These are phyloP conservation scores for Curvularia eragrostidis DNA, from an alignment of 2,329 filamentous ascomycete species.

Conservation along the genomic window DNA sequence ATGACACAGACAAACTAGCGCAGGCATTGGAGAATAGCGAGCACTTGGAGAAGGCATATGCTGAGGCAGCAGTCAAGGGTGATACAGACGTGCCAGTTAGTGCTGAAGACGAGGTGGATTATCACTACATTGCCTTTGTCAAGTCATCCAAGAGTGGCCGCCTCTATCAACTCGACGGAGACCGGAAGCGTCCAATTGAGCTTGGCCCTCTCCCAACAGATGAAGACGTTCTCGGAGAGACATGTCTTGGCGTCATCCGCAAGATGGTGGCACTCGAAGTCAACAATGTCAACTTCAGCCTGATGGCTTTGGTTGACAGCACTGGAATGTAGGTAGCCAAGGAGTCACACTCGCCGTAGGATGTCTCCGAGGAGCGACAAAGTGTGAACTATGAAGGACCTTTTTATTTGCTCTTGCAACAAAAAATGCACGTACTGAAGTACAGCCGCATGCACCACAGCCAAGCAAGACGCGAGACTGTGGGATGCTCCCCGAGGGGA, in stretches of 20 bases:
- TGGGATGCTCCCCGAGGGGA: conserved; percentile 55
- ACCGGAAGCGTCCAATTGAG: conserved; percentile 41
- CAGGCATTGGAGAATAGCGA: conserved; percentile 29
- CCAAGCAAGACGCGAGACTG: conserved; percentile 57
- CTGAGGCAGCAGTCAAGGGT: conserved; percentile 34
- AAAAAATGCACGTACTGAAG: conserved; percentile 47
- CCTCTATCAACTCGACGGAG: conserved; percentile 42
- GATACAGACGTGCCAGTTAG: conserved; percentile 35
- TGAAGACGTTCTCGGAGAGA: conserved; percentile 34
- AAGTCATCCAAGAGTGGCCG: conserved; percentile 34
- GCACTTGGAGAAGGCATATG: conserved; percentile 39
- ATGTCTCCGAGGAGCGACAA: conserved; percentile 54
- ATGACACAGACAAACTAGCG: conserved; percentile 22
- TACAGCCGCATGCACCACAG: conserved; percentile 52
- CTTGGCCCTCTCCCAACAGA: conserved; percentile 31
- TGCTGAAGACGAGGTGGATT: conserved; percentile 45
- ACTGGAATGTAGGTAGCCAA: conserved; percentile 56
- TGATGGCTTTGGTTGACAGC: conserved; percentile 39
- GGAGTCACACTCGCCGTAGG: conserved; percentile 60
- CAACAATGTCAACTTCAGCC: conserved; percentile 35
- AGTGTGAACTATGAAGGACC: conserved; percentile 65
- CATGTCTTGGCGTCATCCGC: conserved; percentile 30
- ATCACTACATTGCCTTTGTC: conserved; percentile 45
- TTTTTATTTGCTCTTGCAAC: conserved; percentile 57
- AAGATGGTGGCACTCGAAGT: conserved; percentile 26